These are phyloP conservation scores for Leishmania gerbilli DNA, from an alignment of 208 protist genomes.

Conservation along the genomic window DNA sequence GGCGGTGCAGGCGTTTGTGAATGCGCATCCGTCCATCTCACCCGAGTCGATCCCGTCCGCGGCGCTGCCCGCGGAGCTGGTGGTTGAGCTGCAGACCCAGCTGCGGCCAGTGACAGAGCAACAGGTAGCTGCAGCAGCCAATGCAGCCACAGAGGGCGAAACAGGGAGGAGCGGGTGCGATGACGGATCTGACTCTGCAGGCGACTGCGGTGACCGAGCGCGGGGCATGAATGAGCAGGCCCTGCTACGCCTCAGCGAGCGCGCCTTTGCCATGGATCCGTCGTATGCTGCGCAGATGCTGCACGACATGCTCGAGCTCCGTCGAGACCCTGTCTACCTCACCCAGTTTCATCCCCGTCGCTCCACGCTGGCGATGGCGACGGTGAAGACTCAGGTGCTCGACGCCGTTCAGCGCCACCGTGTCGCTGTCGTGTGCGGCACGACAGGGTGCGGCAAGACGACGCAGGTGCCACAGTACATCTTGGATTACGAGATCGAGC, in stretches of 20 bases:
- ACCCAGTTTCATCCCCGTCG: conserved; percentile 54
- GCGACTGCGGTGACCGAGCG: not conserved
- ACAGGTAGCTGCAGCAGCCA: conserved; percentile 9
- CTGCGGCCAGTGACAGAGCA: conserved; percentile 17
- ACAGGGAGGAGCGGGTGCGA: not conserved
- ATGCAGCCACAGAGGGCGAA: conserved; percentile 1
- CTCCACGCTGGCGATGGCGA: conserved; percentile 65
- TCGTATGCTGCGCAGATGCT: conserved; percentile 43
- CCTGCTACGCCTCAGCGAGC: conserved; percentile 15
- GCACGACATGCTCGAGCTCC: conserved; percentile 35
- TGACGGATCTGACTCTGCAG: not conserved
- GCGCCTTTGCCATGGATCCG: conserved; percentile 23
- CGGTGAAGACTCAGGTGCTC: conserved; percentile 56
- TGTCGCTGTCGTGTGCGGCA: conserved; percentile 88
- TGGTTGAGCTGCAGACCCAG: conserved; percentile 21
- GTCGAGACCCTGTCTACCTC: conserved; percentile 55
- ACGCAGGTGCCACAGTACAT: conserved; percentile 94
- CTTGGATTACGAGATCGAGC: conserved; percentile 75
- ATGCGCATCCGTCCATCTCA: conserved; percentile 43
- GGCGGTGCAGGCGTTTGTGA: conserved; percentile 52
- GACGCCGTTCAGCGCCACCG: conserved; percentile 52
- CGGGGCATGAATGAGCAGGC: conserved; percentile 18
- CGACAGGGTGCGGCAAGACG: conserved; percentile 91
- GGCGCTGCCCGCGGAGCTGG: conserved; percentile 33
- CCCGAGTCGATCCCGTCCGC: conserved; percentile 47